These are phyloP conservation scores for Blastocystis sp. DNA, from an alignment of 352 stramenopile species.

Conservation along the genomic window DNA sequence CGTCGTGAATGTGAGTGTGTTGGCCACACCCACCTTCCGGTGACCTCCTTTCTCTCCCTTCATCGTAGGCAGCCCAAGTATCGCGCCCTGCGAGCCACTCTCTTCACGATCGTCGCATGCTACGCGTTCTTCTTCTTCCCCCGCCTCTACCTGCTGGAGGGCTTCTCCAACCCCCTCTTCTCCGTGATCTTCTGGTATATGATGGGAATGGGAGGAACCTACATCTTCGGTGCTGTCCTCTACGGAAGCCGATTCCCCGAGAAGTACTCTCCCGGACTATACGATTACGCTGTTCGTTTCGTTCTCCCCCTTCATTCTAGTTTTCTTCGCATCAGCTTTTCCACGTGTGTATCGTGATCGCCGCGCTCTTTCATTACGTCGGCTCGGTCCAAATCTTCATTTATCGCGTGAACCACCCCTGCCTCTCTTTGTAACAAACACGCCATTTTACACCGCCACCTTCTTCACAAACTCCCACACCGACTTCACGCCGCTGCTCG, in stretches of 20 bases:
- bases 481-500: slow-evolving; percentile 1
- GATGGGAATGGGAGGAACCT: slow-evolving; percentile 63
- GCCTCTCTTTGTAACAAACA: slow-evolving; percentile 1
- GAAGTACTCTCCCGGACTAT: slow-evolving; percentile 59
- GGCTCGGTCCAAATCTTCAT: slow-evolving; percentile 59
- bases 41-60: neutral
- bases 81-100: slow-evolving; percentile 27
- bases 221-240: slow-evolving; percentile 59
- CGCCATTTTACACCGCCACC: slow-evolving; percentile 7
- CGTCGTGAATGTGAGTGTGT: slow-evolving; percentile 58
- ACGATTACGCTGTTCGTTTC: slow-evolving; percentile 48
- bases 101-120: slow-evolving; percentile 54
- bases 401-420: neutral
- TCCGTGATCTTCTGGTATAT: slow-evolving; percentile 37
- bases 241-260: slow-evolving; percentile 59
- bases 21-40: slow-evolving; percentile 60
- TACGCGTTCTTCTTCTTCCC: slow-evolving; percentile 29
- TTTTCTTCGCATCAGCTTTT: slow-evolving; percentile 64
- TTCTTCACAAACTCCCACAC: slow-evolving; percentile 68
- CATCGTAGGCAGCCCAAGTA: slow-evolving; percentile 61
- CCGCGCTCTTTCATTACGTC: slow-evolving; percentile 67
- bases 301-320: neutral
- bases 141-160: slow-evolving; percentile 50
- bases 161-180: slow-evolving; percentile 60
- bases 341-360: slow-evolving; percentile 69